Conservation (phyloP, 345 rosid genomes). For the Rhodamnia rubescens region DNA sequence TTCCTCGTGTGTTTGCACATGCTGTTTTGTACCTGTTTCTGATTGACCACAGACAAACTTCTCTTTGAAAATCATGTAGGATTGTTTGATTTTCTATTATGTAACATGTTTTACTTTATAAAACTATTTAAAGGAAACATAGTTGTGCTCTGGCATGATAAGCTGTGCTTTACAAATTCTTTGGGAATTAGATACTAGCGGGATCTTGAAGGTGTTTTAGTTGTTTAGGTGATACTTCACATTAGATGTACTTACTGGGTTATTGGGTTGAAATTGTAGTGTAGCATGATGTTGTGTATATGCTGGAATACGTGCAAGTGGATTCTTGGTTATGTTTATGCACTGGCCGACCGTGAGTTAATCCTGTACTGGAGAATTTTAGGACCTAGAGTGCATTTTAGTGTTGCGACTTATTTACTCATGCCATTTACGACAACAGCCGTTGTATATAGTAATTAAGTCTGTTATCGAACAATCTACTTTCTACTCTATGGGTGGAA, state of each 20-base stretch:
- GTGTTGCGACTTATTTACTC: not conserved
- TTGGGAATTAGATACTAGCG: not conserved
- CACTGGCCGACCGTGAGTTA: not conserved
- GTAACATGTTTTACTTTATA: not conserved
- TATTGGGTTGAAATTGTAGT: not conserved
- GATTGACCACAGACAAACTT: not conserved
- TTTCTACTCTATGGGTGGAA: not conserved
- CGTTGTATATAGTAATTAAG: not conserved
- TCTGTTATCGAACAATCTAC: not conserved
- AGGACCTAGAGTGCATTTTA: not conserved
- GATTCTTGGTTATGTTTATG: not conserved
- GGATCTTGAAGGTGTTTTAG: not conserved
- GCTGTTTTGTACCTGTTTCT: not conserved
- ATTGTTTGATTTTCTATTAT: not conserved
- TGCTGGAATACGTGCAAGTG: not conserved
- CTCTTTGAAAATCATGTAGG: not conserved
- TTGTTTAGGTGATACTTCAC: not conserved
- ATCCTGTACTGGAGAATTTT: not conserved
- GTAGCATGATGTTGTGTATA: not conserved
- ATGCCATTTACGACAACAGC: not conserved
- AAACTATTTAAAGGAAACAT: not conserved
- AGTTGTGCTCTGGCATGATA: not conserved
- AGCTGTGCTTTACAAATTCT: not conserved
- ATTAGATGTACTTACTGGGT: not conserved
- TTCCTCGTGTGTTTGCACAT: not conserved